Percentiles rank a stretch among this genome's conserved stretches.
Conservation (phyloP, 2,329 filamentous ascomycete genomes). For the Microdochium paspali region DNA sequence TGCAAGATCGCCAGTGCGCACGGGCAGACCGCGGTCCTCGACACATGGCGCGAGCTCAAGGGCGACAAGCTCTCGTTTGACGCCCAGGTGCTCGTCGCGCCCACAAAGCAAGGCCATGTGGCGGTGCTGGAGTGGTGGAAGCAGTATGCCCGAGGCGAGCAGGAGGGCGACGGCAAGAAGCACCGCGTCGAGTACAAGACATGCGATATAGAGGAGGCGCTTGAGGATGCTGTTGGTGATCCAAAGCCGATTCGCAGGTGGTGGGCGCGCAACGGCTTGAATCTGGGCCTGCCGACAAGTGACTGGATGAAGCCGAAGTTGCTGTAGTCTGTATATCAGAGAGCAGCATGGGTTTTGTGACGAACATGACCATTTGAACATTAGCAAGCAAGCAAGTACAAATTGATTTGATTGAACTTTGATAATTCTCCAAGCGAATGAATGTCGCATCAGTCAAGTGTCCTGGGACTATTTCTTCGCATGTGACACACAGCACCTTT, state of each 20-base stretch:
- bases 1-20: slow-evolving; percentile 77
- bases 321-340: slow-evolving; percentile 30
- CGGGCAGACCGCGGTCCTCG: slow-evolving; percentile 74
- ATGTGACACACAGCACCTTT: too few relatives aligned
- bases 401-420: neutral
- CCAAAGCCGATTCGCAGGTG: slow-evolving; percentile 68
- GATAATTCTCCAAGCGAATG: neutral
- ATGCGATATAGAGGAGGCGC: slow-evolving; percentile 88
- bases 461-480: too few relatives aligned
- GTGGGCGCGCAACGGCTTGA: slow-evolving; percentile 82
- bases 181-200: slow-evolving; percentile 85
- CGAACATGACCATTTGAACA: neutral
- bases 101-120: slow-evolving; percentile 79
- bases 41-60: slow-evolving; percentile 70
- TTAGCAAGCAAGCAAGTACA: neutral
- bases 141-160: slow-evolving; percentile 48
- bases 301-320: slow-evolving; percentile 74
- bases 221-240: slow-evolving; percentile 75
- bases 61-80: slow-evolving; percentile 69
- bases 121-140: slow-evolving; percentile 92
- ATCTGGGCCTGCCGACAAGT: slow-evolving; percentile 70
- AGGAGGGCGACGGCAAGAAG: slow-evolving; percentile 43
- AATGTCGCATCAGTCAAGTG: too few relatives aligned
- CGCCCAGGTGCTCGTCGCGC: slow-evolving; percentile 72
- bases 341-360: neutral